A percentile compares a stretch with the other conserved stretches of the same genome.
Conservation (phyloP, 345 rosid species). For the Gossypium ekmanianum region DNA sequence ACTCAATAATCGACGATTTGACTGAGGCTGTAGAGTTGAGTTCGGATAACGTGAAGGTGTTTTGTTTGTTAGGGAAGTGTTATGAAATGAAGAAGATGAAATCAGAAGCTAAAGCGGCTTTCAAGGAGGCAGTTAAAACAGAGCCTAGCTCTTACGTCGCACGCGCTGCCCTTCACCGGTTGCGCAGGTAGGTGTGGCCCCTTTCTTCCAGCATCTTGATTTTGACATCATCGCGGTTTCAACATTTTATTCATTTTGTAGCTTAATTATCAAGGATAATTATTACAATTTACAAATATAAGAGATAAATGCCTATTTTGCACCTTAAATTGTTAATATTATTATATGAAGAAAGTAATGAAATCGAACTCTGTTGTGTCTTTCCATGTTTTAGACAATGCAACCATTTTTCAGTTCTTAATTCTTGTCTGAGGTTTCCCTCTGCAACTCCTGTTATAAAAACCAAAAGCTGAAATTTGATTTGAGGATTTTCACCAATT, state of each 20-base stretch:
- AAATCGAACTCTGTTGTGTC: not conserved
- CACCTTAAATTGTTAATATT: not conserved
- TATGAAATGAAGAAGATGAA: constrained; percentile 47
- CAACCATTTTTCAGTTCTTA: not conserved
- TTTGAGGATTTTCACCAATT: too few relatives aligned
- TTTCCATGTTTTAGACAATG: not conserved
- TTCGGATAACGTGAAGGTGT: constrained; percentile 32
- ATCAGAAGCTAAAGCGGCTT: constrained; percentile 43
- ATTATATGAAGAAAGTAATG: not conserved
- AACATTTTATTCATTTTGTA: too few relatives aligned
- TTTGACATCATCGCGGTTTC: not conserved
- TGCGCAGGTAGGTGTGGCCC: constrained; percentile 11
- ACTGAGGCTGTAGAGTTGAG: constrained; percentile 34
- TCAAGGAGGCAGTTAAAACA: constrained; percentile 37
- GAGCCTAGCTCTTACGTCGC: constrained; percentile 31
- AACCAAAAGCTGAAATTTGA: too few relatives aligned
- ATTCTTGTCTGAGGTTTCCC: not conserved
- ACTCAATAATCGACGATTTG: constrained; percentile 47
- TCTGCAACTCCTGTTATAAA: not conserved
- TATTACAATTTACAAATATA: not conserved
- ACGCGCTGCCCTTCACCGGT: constrained; percentile 33
- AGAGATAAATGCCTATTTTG: not conserved
- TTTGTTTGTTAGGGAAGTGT: constrained; percentile 48
- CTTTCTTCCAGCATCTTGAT: not conserved
- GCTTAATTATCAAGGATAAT: too few relatives aligned